A percentile compares a stretch with the other conserved stretches of the same genome.
These are phyloP conservation scores for Xylaria sp. DNA, from an alignment of 2,329 filamentous ascomycete genomes.

Conservation along the genomic window DNA sequence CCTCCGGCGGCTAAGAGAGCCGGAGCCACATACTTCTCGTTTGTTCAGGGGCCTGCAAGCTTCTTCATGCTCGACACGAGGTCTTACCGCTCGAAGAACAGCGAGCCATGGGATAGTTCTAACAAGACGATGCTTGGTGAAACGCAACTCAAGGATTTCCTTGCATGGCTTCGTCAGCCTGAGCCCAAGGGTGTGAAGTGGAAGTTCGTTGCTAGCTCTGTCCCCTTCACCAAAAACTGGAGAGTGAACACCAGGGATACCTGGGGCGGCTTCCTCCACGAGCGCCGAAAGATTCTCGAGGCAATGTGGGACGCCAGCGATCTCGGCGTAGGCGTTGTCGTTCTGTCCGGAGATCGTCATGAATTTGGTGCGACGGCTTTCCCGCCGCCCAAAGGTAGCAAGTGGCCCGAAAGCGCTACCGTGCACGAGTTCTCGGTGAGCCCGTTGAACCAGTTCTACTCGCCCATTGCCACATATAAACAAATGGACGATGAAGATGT, in stretches of 20 bases:
- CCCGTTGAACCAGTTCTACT: slow-evolving; percentile 91
- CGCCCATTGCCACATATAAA: slow-evolving; percentile 80
- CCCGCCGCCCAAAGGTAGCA: slow-evolving; percentile 62
- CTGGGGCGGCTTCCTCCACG: slow-evolving; percentile 87
- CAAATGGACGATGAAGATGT: slow-evolving; percentile 84
- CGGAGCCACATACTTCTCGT: slow-evolving; percentile 81
- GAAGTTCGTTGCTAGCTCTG: slow-evolving; percentile 89
- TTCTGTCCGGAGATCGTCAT: slow-evolving; percentile 91
- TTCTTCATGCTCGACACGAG: slow-evolving; percentile 96
- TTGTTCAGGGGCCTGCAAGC: slow-evolving; percentile 84
- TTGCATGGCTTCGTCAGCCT: slow-evolving; percentile 73
- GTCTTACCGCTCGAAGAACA: slow-evolving; percentile 75
- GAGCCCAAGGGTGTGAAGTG: slow-evolving; percentile 80
- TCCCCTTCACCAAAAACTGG: slow-evolving; percentile 99
- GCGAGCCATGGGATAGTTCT: slow-evolving; percentile 58
- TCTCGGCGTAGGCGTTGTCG: slow-evolving; percentile 74
- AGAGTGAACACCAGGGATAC: slow-evolving; percentile 84
- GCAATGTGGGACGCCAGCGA: slow-evolving; percentile 89
- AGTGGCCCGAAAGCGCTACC: slow-evolving; percentile 64
- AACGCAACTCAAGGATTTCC: slow-evolving; percentile 76
- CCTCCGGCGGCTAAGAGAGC: slow-evolving; percentile 68
- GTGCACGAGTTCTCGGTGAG: slow-evolving; percentile 93
- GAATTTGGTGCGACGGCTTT: slow-evolving; percentile 91
- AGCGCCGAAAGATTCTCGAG: slow-evolving; percentile 78
- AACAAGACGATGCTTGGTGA: slow-evolving; percentile 86